These are phyloP conservation scores for Pelagophyceae sp. DNA, from an alignment of 352 stramenopile genomes.

Conservation along the genomic window DNA sequence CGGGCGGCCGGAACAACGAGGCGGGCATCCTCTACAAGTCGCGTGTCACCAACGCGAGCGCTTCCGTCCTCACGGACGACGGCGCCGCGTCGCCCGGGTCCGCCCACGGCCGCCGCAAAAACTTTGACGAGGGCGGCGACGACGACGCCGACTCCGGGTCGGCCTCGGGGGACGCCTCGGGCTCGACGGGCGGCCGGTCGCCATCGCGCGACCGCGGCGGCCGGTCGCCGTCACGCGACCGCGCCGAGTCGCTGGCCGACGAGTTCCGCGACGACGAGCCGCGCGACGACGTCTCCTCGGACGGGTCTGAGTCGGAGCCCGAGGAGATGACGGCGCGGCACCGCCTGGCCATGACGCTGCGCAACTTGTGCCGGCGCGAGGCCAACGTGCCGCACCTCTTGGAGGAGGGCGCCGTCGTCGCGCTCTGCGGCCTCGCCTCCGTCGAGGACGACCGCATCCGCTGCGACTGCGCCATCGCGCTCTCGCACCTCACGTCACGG, in stretches of 20 bases:
- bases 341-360: not conserved
- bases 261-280: not conserved
- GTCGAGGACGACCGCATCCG: constrained; percentile 3
- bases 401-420: constrained; percentile 3
- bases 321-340: constrained; percentile 8
- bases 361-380: not conserved
- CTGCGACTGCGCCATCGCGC: not conserved
- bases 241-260: not conserved
- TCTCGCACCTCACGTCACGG: not conserved
- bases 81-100: not conserved
- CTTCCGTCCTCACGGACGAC: not conserved
- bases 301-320: not conserved
- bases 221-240: not conserved
- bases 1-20: not conserved
- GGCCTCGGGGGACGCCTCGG: no score
- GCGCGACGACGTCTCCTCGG: not conserved
- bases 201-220: not conserved
- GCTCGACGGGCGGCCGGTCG: not conserved
- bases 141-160: not conserved
- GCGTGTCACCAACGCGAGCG: not conserved
- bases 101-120: no score
- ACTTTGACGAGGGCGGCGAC: not conserved
- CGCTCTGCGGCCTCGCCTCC: not conserved
- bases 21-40: not conserved
- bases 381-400: not conserved